phyloP scores from a whole-genome alignment of 2,329 filamentous ascomycete species.

The Ramichloridium luteum region DNA sequence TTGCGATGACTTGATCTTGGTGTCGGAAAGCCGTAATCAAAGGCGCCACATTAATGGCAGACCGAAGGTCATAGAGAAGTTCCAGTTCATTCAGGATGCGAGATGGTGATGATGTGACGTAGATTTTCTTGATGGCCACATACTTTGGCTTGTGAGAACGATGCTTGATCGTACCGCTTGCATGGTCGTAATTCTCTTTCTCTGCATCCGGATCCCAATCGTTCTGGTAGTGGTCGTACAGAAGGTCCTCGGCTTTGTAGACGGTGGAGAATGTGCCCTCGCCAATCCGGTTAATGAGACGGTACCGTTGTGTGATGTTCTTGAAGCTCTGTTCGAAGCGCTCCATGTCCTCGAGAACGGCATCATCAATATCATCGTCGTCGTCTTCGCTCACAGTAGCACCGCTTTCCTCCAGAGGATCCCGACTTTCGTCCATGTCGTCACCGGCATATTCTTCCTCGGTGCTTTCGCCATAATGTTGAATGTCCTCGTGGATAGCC shows the following conservation, averaged over 20 bases:
- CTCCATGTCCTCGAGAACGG: constrained; percentile 74
- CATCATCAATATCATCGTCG: constrained; percentile 46
- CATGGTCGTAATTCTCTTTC: constrained; percentile 15
- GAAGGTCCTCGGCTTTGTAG: constrained; percentile 92
- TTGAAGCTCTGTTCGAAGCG: constrained; percentile 71
- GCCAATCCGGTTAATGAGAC: constrained; percentile 90
- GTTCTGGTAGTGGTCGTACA: constrained; percentile 73
- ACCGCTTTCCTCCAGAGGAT: constrained; percentile 39
- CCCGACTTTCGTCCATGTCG: constrained; percentile 37
- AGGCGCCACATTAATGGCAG: constrained; percentile 77
- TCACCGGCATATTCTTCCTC: constrained; percentile 27
- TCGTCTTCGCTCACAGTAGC: constrained; percentile 41
- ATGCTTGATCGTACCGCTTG: constrained; percentile 10
- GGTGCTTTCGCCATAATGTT: constrained; percentile 12
- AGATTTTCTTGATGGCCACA: constrained; percentile 98
- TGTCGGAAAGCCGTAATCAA: constrained; percentile 94
- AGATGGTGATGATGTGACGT: constrained; percentile 87
- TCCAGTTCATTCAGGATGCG: constrained; percentile 96
- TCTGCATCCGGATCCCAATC: constrained; percentile 64
- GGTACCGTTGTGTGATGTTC: constrained; percentile 71
- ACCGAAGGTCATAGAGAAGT: constrained; percentile 72
- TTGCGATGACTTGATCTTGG: constrained; percentile 86
- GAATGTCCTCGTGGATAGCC: constrained; percentile 14
- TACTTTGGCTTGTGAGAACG: constrained; percentile 48
- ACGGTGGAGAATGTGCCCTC: constrained; percentile 98